These are phyloP conservation scores for Rhodotorula toruloides DNA, from an alignment of 768 basidiomycete species.

Conservation along the genomic window DNA sequence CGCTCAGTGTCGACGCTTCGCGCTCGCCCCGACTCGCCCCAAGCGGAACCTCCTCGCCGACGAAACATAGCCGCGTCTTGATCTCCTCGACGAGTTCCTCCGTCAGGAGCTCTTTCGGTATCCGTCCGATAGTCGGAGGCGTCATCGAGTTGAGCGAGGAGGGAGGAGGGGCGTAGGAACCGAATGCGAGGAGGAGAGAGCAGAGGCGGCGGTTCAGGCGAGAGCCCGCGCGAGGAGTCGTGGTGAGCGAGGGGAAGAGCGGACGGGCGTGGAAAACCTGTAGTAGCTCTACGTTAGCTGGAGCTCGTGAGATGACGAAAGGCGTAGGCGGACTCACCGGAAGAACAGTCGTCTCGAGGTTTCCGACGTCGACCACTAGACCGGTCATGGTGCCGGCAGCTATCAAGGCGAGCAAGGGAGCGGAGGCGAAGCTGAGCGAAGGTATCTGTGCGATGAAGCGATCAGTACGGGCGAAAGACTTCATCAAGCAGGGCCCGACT, in stretches of 20 bases:
- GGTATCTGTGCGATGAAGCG: slow-evolving; percentile 77
- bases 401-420: slow-evolving; percentile 76
- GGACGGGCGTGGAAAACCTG: slow-evolving; percentile 89
- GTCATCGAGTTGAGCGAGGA: slow-evolving; percentile 61
- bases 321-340: slow-evolving; percentile 58
- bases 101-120: slow-evolving; percentile 73
- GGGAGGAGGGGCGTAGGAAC: slow-evolving; percentile 76
- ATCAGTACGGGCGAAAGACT: too few relatives aligned
- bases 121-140: slow-evolving; percentile 56
- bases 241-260: slow-evolving; percentile 70
- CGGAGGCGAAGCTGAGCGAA: slow-evolving; percentile 85
- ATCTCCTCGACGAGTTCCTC: slow-evolving; percentile 81
- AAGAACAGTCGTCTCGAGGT: slow-evolving; percentile 79
- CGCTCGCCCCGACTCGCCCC: background rate
- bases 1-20: background rate
- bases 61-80: slow-evolving; percentile 83
- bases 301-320: background rate
- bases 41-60: slow-evolving; percentile 53
- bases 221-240: slow-evolving; percentile 81
- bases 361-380: slow-evolving; percentile 85
- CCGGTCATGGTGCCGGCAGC: slow-evolving; percentile 86
- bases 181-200: slow-evolving; percentile 74
- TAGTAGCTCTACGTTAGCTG: background rate
- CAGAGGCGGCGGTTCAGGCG: slow-evolving; percentile 73
- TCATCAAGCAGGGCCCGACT: background rate